Evolutionary conservation across 805 yeast genomes (phyloP).

Genomic region (Hanseniaspora osmophila): DNA sequence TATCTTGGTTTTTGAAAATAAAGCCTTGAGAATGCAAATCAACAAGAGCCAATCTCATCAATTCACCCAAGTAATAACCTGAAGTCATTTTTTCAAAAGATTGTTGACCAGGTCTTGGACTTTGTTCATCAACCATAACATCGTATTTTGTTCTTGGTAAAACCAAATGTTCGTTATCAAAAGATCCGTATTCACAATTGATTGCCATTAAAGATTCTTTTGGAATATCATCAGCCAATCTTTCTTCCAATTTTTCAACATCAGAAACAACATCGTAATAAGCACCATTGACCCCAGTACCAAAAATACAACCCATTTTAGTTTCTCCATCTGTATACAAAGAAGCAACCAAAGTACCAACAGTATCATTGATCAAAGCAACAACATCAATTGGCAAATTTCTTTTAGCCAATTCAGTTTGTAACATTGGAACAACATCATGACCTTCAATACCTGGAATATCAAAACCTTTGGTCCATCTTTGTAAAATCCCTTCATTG

Average conservation of each 20-base stretch:
- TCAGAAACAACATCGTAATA: slow-evolving; percentile 65
- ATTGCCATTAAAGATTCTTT: slow-evolving; percentile 74
- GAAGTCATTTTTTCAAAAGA: slow-evolving; percentile 93
- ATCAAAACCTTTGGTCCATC: slow-evolving; percentile 97
- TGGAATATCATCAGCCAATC: slow-evolving; percentile 47
- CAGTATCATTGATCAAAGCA: slow-evolving; percentile 90
- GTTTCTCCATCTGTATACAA: slow-evolving; percentile 80
- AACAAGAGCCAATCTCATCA: slow-evolving; percentile 63
- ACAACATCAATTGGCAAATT: slow-evolving; percentile 72
- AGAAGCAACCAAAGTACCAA: slow-evolving; percentile 93
- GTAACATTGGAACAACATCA: slow-evolving; percentile 87
- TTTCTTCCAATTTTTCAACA: slow-evolving; percentile 73
- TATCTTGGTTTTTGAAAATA: slow-evolving; percentile 59
- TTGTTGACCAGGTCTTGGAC: slow-evolving; percentile 95
- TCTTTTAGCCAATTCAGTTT: slow-evolving; percentile 48
- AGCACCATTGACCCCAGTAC: slow-evolving; percentile 96
- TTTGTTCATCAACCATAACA: slow-evolving; percentile 59
- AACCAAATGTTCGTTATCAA: slow-evolving; percentile 73
- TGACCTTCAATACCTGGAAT: slow-evolving; percentile 86
- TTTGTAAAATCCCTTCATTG: slow-evolving; percentile 74
- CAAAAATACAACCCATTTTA: slow-evolving; percentile 90
- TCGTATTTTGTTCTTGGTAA: slow-evolving; percentile 89
- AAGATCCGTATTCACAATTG: slow-evolving; percentile 96
- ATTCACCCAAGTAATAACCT: slow-evolving; percentile 91
- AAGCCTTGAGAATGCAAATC: slow-evolving; percentile 54